phyloP scores from a whole-genome alignment of 192 early-diverging fungal genomes.

The Backusella parvicylindrica region DNA sequence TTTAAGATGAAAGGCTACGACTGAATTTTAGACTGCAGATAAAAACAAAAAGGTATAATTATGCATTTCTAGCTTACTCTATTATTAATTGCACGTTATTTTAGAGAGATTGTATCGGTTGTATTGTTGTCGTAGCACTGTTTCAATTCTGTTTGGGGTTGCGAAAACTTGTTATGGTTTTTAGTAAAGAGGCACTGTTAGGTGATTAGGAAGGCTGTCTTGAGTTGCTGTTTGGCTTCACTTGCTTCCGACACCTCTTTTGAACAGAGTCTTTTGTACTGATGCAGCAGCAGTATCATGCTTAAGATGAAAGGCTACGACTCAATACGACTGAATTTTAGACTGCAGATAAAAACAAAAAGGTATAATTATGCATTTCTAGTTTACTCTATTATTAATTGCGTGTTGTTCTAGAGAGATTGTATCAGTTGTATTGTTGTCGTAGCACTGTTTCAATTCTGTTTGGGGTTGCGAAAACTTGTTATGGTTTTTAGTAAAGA shows the following conservation, averaged over 20 bases:
- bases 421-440: not conserved
- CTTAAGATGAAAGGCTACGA: not conserved
- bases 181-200: too few species aligned
- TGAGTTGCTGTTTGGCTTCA: not conserved
- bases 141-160: too few species aligned
- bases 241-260: not conserved
- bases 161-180: too few species aligned
- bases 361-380: not conserved
- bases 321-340: not conserved
- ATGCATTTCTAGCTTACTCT: not conserved
- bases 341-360: not conserved
- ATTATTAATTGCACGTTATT: not conserved
- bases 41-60: not conserved
- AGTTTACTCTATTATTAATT: not conserved
- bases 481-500: not conserved
- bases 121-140: not conserved
- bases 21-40: not conserved
- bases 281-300: not conserved
- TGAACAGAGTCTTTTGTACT: not conserved
- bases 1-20: not conserved
- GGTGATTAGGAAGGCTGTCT: too few species aligned
- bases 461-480: not conserved
- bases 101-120: not conserved
- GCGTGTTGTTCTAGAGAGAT: not conserved
- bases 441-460: slow-evolving; percentile 1